Evolutionary conservation across 2,329 filamentous ascomycete species (phyloP).

Genomic region (Aureobasidium subglaciale): DNA sequence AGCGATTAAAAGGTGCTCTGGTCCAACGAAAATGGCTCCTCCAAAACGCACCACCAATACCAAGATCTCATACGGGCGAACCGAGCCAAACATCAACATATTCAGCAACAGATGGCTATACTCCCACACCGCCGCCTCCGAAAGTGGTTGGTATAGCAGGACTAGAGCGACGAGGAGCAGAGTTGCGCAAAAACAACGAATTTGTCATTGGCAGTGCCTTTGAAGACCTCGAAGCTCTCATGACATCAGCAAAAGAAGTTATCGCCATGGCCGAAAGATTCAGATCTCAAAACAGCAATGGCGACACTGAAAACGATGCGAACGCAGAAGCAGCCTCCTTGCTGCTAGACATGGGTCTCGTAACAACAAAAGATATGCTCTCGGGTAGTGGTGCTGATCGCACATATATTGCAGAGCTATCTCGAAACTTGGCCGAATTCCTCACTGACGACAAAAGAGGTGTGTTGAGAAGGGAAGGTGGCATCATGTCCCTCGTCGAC

Average conservation of each 20-base stretch:
- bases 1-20: constrained; percentile 78
- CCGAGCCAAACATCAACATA: constrained; percentile 21
- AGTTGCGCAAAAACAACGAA: constrained; percentile 87
- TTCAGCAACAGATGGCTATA: constrained; percentile 26
- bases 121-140: constrained; percentile 22
- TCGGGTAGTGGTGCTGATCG: constrained; percentile 65
- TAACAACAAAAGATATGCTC: constrained; percentile 94
- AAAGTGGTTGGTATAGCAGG: constrained; percentile 85
- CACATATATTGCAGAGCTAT: constrained; percentile 81
- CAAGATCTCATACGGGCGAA: constrained; percentile 36
- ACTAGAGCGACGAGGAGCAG: constrained; percentile 75
- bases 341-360: constrained; percentile 73
- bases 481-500: constrained; percentile 83
- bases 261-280: constrained; percentile 88
- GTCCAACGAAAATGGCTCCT: constrained; percentile 94
- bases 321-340: constrained; percentile 63
- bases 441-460: constrained; percentile 77
- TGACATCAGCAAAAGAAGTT: constrained; percentile 96
- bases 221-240: constrained; percentile 90
- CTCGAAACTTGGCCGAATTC: constrained; percentile 80
- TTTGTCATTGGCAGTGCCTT: constrained; percentile 88
- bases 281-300: constrained; percentile 56
- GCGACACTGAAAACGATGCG: constrained; percentile 47
- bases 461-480: constrained; percentile 70
- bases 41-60: constrained; percentile 80